Percentiles rank a stretch among this genome's conserved stretches.
Conservation (phyloP, 345 rosid species). For the Eutrema yunnanense region DNA sequence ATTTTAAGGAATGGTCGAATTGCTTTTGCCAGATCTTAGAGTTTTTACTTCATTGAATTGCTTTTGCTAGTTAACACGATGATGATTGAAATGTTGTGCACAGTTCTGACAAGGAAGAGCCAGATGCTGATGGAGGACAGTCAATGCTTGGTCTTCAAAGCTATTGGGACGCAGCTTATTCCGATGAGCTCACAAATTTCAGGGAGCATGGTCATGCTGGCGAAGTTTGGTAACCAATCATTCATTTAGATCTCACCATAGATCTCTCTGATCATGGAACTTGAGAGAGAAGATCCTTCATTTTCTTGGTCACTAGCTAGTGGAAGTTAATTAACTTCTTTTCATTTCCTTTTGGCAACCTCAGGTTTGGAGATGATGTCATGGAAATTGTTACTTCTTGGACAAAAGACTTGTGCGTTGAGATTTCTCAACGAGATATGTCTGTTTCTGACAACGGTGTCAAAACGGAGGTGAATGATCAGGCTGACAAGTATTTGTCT, state of each 20-base stretch:
- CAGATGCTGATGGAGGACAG: conserved; percentile 68
- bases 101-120: conserved; percentile 95
- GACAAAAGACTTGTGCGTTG: conserved; percentile 74
- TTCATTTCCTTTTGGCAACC: neutral
- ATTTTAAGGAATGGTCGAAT: neutral
- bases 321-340: neutral
- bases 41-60: conserved; percentile 12
- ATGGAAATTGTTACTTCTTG: conserved; percentile 88
- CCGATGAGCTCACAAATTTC: conserved; percentile 81
- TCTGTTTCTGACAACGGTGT: conserved; percentile 27
- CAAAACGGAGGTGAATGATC: conserved; percentile 40
- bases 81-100: conserved; percentile 9
- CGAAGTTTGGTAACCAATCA: conserved; percentile 70
- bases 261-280: conserved; percentile 3
- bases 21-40: conserved; percentile 11
- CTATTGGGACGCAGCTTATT: conserved; percentile 94
- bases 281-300: neutral
- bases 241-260: neutral
- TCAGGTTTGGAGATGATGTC: conserved; percentile 93
- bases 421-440: conserved; percentile 45
- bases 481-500: conserved; percentile 53
- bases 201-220: conserved; percentile 90
- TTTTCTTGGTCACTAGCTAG: neutral
- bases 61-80: neutral
- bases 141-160: conserved; percentile 92